Evolutionary conservation across 1,139 yeast species (phyloP).

Genomic region (Suhomyces bolitotheri): DNA sequence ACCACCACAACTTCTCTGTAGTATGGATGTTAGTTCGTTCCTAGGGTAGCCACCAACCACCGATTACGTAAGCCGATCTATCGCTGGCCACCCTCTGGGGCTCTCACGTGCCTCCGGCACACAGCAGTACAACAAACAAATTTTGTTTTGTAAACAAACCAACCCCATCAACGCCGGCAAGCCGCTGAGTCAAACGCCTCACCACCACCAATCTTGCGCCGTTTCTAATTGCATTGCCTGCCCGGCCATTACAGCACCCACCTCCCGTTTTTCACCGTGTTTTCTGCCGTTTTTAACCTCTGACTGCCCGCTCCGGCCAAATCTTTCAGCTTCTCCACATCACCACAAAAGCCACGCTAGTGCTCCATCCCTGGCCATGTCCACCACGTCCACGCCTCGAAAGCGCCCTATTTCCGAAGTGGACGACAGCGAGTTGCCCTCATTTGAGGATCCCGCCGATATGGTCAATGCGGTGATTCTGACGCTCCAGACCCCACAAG

Average conservation of each 20-base stretch:
- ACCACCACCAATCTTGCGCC: neutral
- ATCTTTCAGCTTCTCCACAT: neutral
- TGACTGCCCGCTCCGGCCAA: neutral
- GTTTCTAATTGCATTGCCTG: too few relatives aligned
- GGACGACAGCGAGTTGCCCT: constrained; percentile 27
- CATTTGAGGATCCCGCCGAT: constrained; percentile 53
- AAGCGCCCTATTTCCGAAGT: constrained; percentile 30
- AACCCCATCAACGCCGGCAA: too few relatives aligned
- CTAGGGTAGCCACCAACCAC: too few relatives aligned
- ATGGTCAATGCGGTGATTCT: constrained; percentile 54
- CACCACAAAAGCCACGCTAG: too few relatives aligned
- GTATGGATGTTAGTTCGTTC: too few relatives aligned
- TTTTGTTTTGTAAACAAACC: constrained; percentile 17
- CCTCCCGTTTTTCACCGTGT: constrained; percentile 1
- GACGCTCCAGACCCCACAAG: constrained; percentile 49
- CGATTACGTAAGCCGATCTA: too few relatives aligned
- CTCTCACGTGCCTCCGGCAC: constrained; percentile 1
- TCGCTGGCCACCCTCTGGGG: constrained; percentile 1
- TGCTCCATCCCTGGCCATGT: constrained; percentile 12
- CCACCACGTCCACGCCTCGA: constrained; percentile 28
- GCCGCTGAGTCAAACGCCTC: too few relatives aligned
- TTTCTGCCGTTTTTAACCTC: neutral
- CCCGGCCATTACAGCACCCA: constrained; percentile 4
- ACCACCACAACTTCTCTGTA: too few relatives aligned
- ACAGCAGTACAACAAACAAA: constrained; percentile 11